Evolutionary conservation across 2,329 filamentous ascomycete genomes (phyloP), one percentile per base, ranked within the genome.

Genomic region (Thermomyces lanuginosus): DNA sequence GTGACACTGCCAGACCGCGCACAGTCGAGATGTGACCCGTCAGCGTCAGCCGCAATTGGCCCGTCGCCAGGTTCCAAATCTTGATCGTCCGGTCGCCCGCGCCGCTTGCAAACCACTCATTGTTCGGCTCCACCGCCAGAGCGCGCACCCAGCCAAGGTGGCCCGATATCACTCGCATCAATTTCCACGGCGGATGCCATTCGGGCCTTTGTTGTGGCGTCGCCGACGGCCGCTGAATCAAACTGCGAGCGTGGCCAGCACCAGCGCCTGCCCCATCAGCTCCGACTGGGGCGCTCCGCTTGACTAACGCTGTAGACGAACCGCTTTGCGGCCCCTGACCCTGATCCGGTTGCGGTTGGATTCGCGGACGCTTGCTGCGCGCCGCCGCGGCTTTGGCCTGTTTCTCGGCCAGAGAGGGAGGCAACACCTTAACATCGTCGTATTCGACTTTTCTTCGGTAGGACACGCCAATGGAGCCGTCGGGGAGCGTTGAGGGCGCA

Each of bases 131-230:
- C 25, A 95, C 81, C 1, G 86, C 81, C 43, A 93, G 59, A 39
- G 71, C 71, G 34, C 84, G 68, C 36, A 98, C 89, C 89, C 89
- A 98, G 14, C 89, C 89, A 41, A 98, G 56, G 50, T 95, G 89
- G 9, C 91, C 89, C 1, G 83, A 92, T 38, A 98, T 92, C 35
- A 98, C 91, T 34, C 89, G 72, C 77, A 92, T 91, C 33, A 95
- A 64, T 66, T 93, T 95, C 89, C 91, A 98, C 8, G 91, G 91
- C 34, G 84, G 72, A 51, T 98, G 89, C 89, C 89, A 98, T 32
- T 93, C 77, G 1, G 91, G 91, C 50, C 76, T 82, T 31, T 73
- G 63, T 40, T 76, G 72, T 40, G 69, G 61, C 29, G 75, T 66
- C 21, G 53, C 52, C 9, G 66, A 69, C 21, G 73, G 69, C 40